Base-by-base conservation (phyloP, 2,329 filamentous ascomycete species). In the Aplosporella prunicola region DNA sequence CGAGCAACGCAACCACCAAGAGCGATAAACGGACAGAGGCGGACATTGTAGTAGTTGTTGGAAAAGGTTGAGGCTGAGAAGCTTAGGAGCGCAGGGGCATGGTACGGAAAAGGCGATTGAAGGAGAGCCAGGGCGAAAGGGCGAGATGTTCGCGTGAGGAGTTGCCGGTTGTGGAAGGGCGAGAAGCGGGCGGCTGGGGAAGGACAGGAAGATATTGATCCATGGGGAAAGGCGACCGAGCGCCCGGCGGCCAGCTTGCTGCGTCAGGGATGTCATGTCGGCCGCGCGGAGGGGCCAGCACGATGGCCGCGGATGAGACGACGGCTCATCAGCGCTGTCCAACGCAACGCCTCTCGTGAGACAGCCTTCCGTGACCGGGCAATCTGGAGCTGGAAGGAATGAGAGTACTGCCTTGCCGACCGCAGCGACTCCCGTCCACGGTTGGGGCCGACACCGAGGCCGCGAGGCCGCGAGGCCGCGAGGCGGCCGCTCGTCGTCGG, bases 131-230 rank as follows among this genome's bases (percentile, higher is more conserved):
- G 30, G 24, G 20, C 13, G 15, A 15, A 13, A 24, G 15, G n/a
- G 24, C 11, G 5, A 6, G 29, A 25, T 39, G 37, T 39, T n/a
- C 37, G 37, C 25, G 37, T 39, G 37, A 24, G 37, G 31, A 25
- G 32, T 39, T 39, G 20, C 37, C 37, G 37, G 37, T n/a, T n/a
- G n/a, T n/a, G n/a, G n/a, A n/a, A n/a, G n/a, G 30, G 22, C 20
- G 17, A 36, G 34, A 25, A 15, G 26, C 16, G 10, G 7, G 3
- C 18, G 18, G 13, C n/a, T 16, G 34, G 25, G 26, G 26, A 15
- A n/a, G 20, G n/a, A n/a, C n/a, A n/a, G n/a, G n/a, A n/a, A 24
- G 18, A 29, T 36, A 30, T 30, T 25, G 32, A 14, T 11, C 14
- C 17, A 27, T 30, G 34, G 29, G 34, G 34, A 36, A 27, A 36